A percentile compares a stretch with the other conserved stretches of the same genome.
phyloP scores from a whole-genome alignment of 2,329 filamentous ascomycete genomes.

The Aspergillus hiratsukae region DNA sequence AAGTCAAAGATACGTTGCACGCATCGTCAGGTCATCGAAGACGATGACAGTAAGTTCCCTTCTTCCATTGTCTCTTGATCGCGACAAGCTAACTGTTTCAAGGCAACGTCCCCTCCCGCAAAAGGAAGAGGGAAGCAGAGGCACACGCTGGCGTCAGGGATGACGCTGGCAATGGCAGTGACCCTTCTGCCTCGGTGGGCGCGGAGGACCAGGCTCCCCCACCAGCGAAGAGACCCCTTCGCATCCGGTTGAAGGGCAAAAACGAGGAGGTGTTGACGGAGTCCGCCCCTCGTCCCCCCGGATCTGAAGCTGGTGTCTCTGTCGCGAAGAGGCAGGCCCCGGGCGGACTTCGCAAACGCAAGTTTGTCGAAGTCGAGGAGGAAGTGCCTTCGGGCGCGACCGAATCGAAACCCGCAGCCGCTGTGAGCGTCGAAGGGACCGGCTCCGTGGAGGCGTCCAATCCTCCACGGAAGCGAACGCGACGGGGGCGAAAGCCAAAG shows the following conservation, averaged over 20 bases:
- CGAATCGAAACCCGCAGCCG: background rate
- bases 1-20: conserved; percentile 24
- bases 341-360: conserved; percentile 1
- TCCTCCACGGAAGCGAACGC: conserved; percentile 4
- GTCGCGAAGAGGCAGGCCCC: conserved; percentile 2
- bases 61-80: background rate
- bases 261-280: background rate
- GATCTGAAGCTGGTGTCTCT: background rate
- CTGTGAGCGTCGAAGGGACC: conserved; percentile 1
- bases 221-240: conserved; percentile 14
- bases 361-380: conserved; percentile 7
- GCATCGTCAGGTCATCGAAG: conserved; percentile 12
- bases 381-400: background rate
- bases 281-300: background rate
- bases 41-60: background rate
- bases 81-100: background rate
- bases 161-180: conserved; percentile 1
- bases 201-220: conserved; percentile 17
- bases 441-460: background rate
- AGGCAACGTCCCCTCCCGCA: conserved; percentile 2
- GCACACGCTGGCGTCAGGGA: background rate
- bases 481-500: conserved; percentile 6
- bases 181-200: conserved; percentile 8
- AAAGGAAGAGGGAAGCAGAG: conserved; percentile 3
- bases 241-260: conserved; percentile 2